Evolutionary conservation across 768 basidiomycete genomes (phyloP).

Genomic region (Amanita fuliginea): DNA sequence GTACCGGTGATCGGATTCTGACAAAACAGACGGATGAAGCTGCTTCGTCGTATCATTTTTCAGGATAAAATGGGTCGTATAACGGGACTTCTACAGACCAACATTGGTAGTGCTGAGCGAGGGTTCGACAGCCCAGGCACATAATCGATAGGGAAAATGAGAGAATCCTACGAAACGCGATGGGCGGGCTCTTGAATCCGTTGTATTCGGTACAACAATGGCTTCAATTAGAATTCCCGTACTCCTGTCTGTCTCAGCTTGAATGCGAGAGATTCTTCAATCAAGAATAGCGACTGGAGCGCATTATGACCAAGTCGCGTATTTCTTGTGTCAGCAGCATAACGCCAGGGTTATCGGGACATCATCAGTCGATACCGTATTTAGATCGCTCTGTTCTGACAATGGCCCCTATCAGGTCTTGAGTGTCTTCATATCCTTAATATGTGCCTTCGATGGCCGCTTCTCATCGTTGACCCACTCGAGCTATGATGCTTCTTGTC

Average conservation of each 20-base stretch:
- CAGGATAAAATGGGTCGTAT: background rate
- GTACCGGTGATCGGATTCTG: background rate
- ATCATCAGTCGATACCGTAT: background rate
- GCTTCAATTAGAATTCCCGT: background rate
- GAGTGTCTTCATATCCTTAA: background rate
- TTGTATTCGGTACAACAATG: background rate
- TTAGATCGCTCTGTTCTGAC: background rate
- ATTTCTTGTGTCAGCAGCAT: background rate
- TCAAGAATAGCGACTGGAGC: background rate
- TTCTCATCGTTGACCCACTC: slow-evolving; percentile 1
- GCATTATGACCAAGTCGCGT: background rate
- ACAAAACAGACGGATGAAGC: background rate
- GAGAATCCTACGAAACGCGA: background rate
- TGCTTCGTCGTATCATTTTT: background rate
- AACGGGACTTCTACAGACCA: background rate
- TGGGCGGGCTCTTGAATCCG: background rate
- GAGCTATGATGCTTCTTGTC: background rate
- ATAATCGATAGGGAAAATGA: background rate
- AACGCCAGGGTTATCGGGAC: background rate
- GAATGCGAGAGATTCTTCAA: background rate
- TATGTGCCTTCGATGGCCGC: slow-evolving; percentile 1
- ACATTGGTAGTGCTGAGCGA: background rate
- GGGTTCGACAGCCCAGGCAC: background rate
- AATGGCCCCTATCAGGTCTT: background rate
- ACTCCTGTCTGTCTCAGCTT: background rate